These are phyloP conservation scores for Ampelocalamus luodianensis DNA, from an alignment of 176 grass and related monocot species.

Conservation along the genomic window DNA sequence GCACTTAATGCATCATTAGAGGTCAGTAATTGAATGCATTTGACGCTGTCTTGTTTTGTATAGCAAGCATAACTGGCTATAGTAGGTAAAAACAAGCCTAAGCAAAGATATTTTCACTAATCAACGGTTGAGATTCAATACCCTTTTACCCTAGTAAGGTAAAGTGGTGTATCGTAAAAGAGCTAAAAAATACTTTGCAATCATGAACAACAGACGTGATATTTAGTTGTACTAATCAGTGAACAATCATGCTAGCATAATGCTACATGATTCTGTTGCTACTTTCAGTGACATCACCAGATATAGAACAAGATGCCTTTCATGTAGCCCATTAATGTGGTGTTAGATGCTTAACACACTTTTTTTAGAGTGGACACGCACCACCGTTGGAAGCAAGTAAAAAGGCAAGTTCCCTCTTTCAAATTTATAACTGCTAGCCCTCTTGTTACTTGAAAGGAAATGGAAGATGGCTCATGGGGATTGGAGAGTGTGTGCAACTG, in stretches of 20 bases:
- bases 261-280: not conserved
- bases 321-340: not conserved
- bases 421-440: not conserved
- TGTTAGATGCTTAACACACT: not conserved
- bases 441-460: not conserved
- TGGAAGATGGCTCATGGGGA: not conserved
- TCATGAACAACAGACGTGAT: not conserved
- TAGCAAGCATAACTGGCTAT: too few species aligned
- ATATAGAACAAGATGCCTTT: not conserved
- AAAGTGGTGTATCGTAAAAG: not conserved
- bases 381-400: conserved; percentile 30
- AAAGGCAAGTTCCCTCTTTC: not conserved
- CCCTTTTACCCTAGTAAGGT: too few species aligned
- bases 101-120: too few species aligned
- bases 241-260: conserved; percentile 25
- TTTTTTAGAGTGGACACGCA: conserved; percentile 6
- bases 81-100: too few species aligned
- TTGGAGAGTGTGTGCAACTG: not conserved
- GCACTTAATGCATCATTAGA: too few species aligned
- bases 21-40: too few species aligned
- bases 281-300: conserved; percentile 4
- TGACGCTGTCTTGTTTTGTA: too few species aligned
- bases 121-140: too few species aligned
- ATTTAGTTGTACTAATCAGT: not conserved
- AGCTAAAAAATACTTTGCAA: not conserved